Percentiles rank a stretch among this genome's conserved stretches.
Conservation (phyloP, 106 monocot genomes). For the Ottelia alismoides region DNA sequence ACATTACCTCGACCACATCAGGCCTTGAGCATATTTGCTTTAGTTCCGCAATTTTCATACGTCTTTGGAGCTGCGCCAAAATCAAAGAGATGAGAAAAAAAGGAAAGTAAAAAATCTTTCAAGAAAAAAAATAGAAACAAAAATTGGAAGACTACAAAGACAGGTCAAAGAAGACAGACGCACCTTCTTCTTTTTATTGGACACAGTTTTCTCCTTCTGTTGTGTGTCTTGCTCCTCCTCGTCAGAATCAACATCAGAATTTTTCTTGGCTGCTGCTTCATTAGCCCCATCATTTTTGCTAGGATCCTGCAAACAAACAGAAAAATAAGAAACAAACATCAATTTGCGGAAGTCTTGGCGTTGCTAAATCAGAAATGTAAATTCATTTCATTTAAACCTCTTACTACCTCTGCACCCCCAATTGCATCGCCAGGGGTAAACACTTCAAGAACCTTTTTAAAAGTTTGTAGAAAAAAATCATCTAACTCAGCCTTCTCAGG, state of each 20-base stretch:
- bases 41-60: constrained; percentile 99
- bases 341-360: neutral
- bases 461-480: constrained; percentile 51
- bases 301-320: constrained; percentile 36
- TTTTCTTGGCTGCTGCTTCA: constrained; percentile 44
- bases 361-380: constrained; percentile 4
- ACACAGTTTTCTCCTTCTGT: constrained; percentile 71
- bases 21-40: constrained; percentile 88
- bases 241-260: constrained; percentile 65
- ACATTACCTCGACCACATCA: constrained; percentile 99
- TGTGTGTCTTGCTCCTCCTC: constrained; percentile 66
- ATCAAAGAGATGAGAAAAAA: too few species aligned
- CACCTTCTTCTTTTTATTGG: constrained; percentile 99
- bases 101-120: neutral
- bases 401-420: constrained; percentile 33
- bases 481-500: constrained; percentile 81
- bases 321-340: neutral
- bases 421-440: constrained; percentile 52
- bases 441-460: constrained; percentile 77
- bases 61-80: constrained; percentile 61
- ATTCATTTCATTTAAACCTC: neutral
- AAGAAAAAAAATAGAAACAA: neutral
- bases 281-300: constrained; percentile 43
- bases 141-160: constrained; percentile 4
- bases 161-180: neutral